Base-by-base conservation (phyloP, 129 eudicot species). In the Glebionis coronaria region DNA sequence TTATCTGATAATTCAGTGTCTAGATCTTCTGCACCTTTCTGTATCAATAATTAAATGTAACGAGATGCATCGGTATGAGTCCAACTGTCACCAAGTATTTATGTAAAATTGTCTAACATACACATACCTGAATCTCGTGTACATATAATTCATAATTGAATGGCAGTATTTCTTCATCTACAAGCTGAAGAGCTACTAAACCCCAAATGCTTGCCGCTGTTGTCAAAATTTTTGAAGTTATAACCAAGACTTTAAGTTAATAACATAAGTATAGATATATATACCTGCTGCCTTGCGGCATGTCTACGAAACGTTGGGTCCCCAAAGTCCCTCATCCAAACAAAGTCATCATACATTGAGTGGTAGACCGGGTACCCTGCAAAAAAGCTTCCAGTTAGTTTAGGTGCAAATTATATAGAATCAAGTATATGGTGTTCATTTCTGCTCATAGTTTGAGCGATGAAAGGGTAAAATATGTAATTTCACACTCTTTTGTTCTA, bases 201-300 rank as follows among this genome's bases (percentile, higher is more conserved):
- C 97, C 97, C 95, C 97, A 87, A 63, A 90, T 71, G 81, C 85
- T 90, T 40, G 97, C 85, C 74, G 80, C 95, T 90, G 88, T 79
- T 64, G 40, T 56, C 59, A 68, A 70, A 23, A 46, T 31, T 21
- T 53, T 50, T 1, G 2, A 59, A 4, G 51, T 25, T 28, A 65
- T 35, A 52, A 65, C 57, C 42, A 69, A 44, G 27, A 21, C 11
- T 67, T 35, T 6, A 9, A 16, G 29, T 70, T 18, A 57, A 58
- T n/a, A 52, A 35, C 56, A 52, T 40, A n/a, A 19, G 66, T 6
- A 23, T n/a, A 46, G 31, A 54, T 56, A 11, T 52, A 52, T 12
- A 65, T 69, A 87, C 97, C 95, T 81, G 97, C 95, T 50, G 56
- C 87, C 97, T 92, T 81, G 97, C 95, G 44, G 56, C 87, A 69